Percentiles rank a stretch among this genome's conserved stretches.
Conservation (phyloP, 129 eudicot genomes). For the Dittrichia graveolens region DNA sequence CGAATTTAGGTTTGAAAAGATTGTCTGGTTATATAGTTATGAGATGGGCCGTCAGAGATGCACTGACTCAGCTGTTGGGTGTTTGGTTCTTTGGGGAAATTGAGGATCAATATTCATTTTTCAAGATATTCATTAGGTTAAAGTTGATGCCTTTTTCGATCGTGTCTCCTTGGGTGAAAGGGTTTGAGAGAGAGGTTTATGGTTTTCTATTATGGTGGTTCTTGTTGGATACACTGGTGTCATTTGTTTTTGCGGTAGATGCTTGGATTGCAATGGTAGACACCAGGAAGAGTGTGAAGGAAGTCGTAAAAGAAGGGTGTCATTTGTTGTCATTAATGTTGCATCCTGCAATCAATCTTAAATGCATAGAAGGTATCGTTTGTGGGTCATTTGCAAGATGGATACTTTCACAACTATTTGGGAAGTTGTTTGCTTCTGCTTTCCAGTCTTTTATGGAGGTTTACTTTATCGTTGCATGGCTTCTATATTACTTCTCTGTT, state of each 20-base stretch:
- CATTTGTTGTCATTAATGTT: constrained; percentile 64
- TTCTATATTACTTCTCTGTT: constrained; percentile 73
- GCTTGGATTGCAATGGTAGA: constrained; percentile 92
- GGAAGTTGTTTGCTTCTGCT: constrained; percentile 62
- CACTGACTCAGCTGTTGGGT: constrained; percentile 79
- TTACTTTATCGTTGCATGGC: constrained; percentile 90
- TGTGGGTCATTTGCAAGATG: constrained; percentile 79
- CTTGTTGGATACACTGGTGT: constrained; percentile 65
- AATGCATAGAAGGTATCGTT: constrained; percentile 70
- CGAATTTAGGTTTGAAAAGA: constrained; percentile 72
- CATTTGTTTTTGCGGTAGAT: constrained; percentile 76
- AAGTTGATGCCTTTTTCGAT: constrained; percentile 94
- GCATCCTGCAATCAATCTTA: constrained; percentile 67
- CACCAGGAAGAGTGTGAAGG: constrained; percentile 79
- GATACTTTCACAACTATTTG: constrained; percentile 52
- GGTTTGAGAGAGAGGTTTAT: constrained; percentile 64
- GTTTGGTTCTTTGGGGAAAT: constrained; percentile 86
- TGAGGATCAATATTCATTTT: constrained; percentile 88
- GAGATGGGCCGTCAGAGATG: constrained; percentile 96
- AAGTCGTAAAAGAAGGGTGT: constrained; percentile 88
- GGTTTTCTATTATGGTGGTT: constrained; percentile 78
- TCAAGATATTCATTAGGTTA: constrained; percentile 87
- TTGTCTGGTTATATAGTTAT: constrained; percentile 76
- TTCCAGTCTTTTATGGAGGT: constrained; percentile 86
- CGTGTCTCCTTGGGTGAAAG: constrained; percentile 64